Conservation (phyloP, 108 stramenopile genomes). For the Asterionellopsis glacialis region DNA sequence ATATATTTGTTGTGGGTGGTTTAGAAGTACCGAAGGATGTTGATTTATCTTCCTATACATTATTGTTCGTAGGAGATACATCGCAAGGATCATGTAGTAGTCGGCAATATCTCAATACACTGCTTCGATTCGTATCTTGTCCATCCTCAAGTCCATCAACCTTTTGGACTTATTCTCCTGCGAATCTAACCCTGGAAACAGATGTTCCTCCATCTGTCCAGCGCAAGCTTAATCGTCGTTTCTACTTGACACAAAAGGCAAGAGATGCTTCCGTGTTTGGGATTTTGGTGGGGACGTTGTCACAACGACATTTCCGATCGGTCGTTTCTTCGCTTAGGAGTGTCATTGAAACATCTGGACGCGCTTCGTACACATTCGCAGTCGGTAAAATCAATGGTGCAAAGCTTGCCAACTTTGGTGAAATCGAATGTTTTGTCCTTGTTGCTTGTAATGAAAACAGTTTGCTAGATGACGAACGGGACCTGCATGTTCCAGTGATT, state of each 20-base stretch:
- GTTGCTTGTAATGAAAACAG: conserved; percentile 87
- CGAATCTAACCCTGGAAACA: conserved; percentile 21
- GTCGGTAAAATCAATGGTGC: conserved; percentile 92
- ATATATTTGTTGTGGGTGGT: conserved; percentile 50
- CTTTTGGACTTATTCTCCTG: conserved; percentile 71
- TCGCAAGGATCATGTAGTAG: conserved; percentile 23
- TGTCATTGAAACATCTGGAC: conserved; percentile 64
- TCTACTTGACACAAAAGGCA: conserved; percentile 84
- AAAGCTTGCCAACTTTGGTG: conserved; percentile 94
- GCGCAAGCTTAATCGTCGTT: conserved; percentile 71
- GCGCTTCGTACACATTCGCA: conserved; percentile 85
- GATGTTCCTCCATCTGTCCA: conserved; percentile 34
- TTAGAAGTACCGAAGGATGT: conserved; percentile 63
- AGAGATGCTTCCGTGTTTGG: conserved; percentile 81
- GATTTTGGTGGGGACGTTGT: conserved; percentile 87
- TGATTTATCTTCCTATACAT: conserved; percentile 43
- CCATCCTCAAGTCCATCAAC: conserved; percentile 11
- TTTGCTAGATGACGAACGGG: conserved; percentile 66
- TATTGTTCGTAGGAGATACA: conserved; percentile 73
- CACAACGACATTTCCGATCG: conserved; percentile 57
- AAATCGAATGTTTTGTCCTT: conserved; percentile 91
- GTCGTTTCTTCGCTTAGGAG: conserved; percentile 59
- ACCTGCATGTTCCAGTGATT: conserved; percentile 77
- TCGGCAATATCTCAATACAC: conserved; percentile 45
- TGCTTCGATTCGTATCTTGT: conserved; percentile 44